A percentile compares a stretch with the other conserved stretches of the same genome.
These are phyloP conservation scores for Omphalotus olearius DNA, from an alignment of 1,284 basidiomycete genomes.

Conservation along the genomic window DNA sequence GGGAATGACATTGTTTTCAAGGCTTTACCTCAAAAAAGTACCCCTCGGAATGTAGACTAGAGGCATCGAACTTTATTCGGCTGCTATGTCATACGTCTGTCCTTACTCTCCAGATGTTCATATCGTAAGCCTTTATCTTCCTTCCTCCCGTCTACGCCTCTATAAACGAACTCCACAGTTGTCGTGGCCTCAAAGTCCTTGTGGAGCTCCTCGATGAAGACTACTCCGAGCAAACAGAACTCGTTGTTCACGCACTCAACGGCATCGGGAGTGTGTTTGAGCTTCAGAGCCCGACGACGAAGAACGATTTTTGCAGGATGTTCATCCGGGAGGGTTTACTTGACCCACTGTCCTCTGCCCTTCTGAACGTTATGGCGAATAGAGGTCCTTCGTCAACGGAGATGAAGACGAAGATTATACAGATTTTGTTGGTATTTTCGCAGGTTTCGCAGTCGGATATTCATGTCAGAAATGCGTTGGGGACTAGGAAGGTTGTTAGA, in stretches of 20 bases:
- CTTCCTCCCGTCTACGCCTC: background rate
- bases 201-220: constrained; percentile 97
- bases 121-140: constrained; percentile 60
- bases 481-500: constrained; percentile 84
- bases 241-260: constrained; percentile 93
- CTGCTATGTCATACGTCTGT: constrained; percentile 90
- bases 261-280: constrained; percentile 96
- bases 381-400: constrained; percentile 64
- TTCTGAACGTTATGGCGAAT: constrained; percentile 83
- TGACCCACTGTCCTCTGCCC: constrained; percentile 87
- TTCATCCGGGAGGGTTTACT: constrained; percentile 93
- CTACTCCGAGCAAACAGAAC: constrained; percentile 82
- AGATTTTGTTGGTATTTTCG: constrained; percentile 89
- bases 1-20: constrained; percentile 21
- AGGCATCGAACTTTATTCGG: constrained; percentile 93
- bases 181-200: constrained; percentile 89
- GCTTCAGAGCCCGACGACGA: constrained; percentile 90
- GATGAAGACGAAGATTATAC: constrained; percentile 86
- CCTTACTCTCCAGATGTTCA: constrained; percentile 96
- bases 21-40: constrained; percentile 94
- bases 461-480: constrained; percentile 88
- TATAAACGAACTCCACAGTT: constrained; percentile 42
- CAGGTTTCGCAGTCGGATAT: constrained; percentile 94
- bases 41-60: constrained; percentile 88
- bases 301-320: constrained; percentile 98